Conservation (phyloP, 208 protist species). For the Wallacemonas rigidus region DNA sequence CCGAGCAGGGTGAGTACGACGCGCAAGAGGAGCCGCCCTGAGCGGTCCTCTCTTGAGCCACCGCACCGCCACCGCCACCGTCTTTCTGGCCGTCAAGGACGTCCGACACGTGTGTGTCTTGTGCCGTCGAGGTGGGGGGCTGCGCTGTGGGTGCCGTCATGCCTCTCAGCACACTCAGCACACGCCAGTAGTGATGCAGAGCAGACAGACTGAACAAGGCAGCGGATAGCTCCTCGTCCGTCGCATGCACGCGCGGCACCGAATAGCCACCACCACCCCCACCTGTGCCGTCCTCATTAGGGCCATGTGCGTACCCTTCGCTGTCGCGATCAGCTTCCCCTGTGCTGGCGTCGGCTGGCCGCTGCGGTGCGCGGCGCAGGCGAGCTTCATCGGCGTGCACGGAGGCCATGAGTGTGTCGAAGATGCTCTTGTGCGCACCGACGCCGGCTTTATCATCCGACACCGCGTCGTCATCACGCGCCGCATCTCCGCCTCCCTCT, state of each 20-base stretch:
- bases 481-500: no score
- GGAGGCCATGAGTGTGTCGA: slow-evolving; percentile 19
- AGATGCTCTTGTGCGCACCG: slow-evolving; percentile 26
- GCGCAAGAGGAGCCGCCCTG: not conserved
- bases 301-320: not conserved
- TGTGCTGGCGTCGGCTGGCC: no score
- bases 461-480: not conserved
- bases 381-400: slow-evolving; percentile 2
- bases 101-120: not conserved
- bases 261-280: not conserved
- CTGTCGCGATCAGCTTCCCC: not conserved
- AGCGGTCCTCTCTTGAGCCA: not conserved
- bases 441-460: not conserved
- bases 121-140: slow-evolving; percentile 28
- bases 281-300: not conserved
- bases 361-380: not conserved
- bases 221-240: slow-evolving; percentile 11
- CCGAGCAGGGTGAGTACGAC: not conserved
- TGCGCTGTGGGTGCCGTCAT: slow-evolving; percentile 20
- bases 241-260: not conserved
- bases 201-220: slow-evolving; percentile 19
- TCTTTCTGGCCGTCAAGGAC: not conserved
- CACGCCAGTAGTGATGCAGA: slow-evolving; percentile 11
- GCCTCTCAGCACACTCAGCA: slow-evolving; percentile 19
- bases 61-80: not conserved